These are phyloP conservation scores for Podospora comata DNA, from an alignment of 495 filamentous ascomycete species.

Conservation along the genomic window DNA sequence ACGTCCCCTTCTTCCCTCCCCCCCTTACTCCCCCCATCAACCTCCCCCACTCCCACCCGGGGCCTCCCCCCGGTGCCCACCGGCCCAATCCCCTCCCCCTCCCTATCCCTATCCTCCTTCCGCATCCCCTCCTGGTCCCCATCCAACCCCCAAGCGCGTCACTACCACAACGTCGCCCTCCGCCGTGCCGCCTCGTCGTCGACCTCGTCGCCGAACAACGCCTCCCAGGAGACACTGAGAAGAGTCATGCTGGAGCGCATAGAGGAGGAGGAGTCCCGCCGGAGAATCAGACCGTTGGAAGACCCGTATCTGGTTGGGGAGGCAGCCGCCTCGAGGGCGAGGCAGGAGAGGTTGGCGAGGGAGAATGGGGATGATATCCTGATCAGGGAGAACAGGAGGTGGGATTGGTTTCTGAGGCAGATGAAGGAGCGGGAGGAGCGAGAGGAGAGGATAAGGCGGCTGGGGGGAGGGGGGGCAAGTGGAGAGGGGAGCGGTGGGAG, in stretches of 20 bases:
- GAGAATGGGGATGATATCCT: constrained; percentile 47
- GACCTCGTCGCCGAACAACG: constrained; percentile 13
- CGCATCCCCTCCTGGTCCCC: constrained; percentile 45
- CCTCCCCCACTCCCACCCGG: constrained; percentile 8
- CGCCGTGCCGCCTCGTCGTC: constrained; percentile 41
- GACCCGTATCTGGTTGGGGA: constrained; percentile 54
- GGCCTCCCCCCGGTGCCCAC: constrained; percentile 42
- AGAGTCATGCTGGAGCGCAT: constrained; percentile 32
- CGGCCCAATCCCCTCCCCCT: constrained; percentile 24
- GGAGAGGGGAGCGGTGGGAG: not conserved
- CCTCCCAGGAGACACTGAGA: constrained; percentile 24
- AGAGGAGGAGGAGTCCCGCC: constrained; percentile 36
- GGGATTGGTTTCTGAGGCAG: constrained; percentile 43
- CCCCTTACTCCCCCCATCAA: constrained; percentile 18
- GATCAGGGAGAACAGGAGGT: constrained; percentile 44
- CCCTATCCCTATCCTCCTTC: constrained; percentile 41
- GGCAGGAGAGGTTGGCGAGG: constrained; percentile 43
- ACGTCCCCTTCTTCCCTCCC: constrained; percentile 4
- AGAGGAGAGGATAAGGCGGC: not conserved
- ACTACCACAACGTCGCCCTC: constrained; percentile 49
- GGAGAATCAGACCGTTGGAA: constrained; percentile 44
- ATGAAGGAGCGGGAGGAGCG: not conserved
- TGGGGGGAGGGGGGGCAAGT: not conserved
- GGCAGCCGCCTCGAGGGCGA: constrained; percentile 44
- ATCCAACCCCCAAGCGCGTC: constrained; percentile 45